A percentile compares a stretch with the other conserved stretches of the same genome.
Conservation (phyloP, 768 basidiomycete genomes). For the Hysterangium stoloniferum region DNA sequence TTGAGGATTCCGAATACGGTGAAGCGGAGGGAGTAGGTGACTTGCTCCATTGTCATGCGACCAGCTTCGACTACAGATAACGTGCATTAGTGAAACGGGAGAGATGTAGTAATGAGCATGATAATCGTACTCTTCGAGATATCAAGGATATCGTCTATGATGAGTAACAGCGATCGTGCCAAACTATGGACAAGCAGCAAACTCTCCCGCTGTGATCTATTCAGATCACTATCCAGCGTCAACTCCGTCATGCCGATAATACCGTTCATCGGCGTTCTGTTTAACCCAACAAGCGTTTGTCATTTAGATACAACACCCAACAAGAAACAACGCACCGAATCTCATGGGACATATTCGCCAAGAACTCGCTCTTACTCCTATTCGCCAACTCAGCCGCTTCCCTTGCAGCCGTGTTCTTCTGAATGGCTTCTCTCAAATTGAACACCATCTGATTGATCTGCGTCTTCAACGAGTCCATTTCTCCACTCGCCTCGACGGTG, state of each 20-base stretch:
- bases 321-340: conserved; percentile 60
- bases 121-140: conserved; percentile 91
- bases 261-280: conserved; percentile 99
- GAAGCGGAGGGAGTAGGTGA: conserved; percentile 95
- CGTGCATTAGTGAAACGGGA: conserved; percentile 15
- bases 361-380: conserved; percentile 92
- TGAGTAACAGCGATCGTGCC: conserved; percentile 85
- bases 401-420: conserved; percentile 96
- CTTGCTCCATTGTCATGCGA: conserved; percentile 99
- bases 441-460: conserved; percentile 99
- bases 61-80: conserved; percentile 80
- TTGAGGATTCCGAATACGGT: conserved; percentile 97
- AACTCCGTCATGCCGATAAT: conserved; percentile 99
- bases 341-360: conserved; percentile 98
- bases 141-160: conserved; percentile 99
- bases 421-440: conserved; percentile 91
- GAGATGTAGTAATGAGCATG: conserved; percentile 5
- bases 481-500: conserved; percentile 95
- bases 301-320: background rate
- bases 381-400: conserved; percentile 99
- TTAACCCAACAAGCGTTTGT: conserved; percentile 11
- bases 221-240: conserved; percentile 93
- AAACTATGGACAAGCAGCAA: conserved; percentile 91
- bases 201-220: conserved; percentile 90
- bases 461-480: conserved; percentile 99